phyloP scores from a whole-genome alignment of 306 rosid genomes.

The Malus fusca region DNA sequence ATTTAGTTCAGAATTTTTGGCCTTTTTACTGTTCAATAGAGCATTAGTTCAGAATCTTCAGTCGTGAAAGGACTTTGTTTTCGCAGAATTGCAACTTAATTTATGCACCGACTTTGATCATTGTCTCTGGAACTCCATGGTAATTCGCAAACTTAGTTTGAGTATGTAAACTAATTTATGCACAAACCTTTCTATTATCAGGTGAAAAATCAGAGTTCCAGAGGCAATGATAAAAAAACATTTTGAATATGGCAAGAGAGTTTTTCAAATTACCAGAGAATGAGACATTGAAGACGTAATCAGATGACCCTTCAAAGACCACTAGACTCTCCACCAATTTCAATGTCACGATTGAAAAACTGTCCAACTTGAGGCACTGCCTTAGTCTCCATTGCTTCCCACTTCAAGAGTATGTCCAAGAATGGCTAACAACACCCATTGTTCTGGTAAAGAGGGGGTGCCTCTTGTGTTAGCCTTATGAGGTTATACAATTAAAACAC shows the following conservation, averaged over 20 bases:
- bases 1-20: no score
- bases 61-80: no score
- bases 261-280: conserved; percentile 38
- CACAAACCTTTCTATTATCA: not conserved
- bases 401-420: conserved; percentile 24
- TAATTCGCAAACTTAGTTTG: not conserved
- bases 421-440: conserved; percentile 43
- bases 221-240: conserved; percentile 6
- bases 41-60: no score
- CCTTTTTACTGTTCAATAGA: no score
- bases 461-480: no score
- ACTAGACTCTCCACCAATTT: conserved; percentile 48
- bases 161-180: not conserved
- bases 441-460: conserved; percentile 21
- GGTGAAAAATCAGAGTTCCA: conserved; percentile 33
- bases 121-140: no score
- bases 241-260: conserved; percentile 20
- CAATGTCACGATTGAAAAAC: conserved; percentile 37
- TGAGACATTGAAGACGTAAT: conserved; percentile 44
- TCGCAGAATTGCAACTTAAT: no score
- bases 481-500: no score
- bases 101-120: no score
- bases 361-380: conserved; percentile 45
- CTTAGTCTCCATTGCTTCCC: conserved; percentile 42
- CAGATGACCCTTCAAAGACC: conserved; percentile 40